Evolutionary conservation across 352 stramenopile species (phyloP), one percentile per base, ranked within the genome.

Genomic region (Pythium scleroteichum): DNA sequence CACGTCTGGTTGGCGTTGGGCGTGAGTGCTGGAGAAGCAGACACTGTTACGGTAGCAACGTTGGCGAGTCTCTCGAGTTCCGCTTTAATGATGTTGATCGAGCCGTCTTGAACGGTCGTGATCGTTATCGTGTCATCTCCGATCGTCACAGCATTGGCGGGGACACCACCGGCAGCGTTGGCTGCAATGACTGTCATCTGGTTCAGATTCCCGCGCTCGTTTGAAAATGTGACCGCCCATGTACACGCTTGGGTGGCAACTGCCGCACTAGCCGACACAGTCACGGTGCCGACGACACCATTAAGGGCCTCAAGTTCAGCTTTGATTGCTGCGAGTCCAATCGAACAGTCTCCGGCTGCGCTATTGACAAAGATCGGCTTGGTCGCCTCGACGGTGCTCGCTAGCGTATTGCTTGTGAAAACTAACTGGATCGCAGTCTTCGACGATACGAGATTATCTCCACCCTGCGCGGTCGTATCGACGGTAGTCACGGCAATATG

Each of bases 11-110:
- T 61, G 12, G 78, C 53, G n/a, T 76, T 74, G 1, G 75, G 70
- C 22, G 69, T 65, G 17, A 62, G 20, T 14, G 57, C 75, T 44
- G 78, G 40, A 4, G 64, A 73, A 1, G 77, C 71, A 6, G 88
- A 86, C 20, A 98, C 92, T 3, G 80, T 96, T 9, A 99, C 94
- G 44, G 83, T 74, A 12, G 85, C 92, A 23, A 98, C 91, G 23
- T 93, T 96, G 8, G 65, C 68, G 16, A 99, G 77, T 47, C 86
- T 81, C 58, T 98, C 92, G 16, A 99, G 86, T 62, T 98, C 93
- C 0, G 92, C 79, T 71, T 98, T 97, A 62, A 99, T 94, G n/a
- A 97, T 82, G 56, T 98, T 87, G 40, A 97, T 88, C 8, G 86
- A 76, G 2, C 92, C 92, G 32, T 96, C 79, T 17, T 71, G 66